Evolutionary conservation across 441 rosid species (phyloP), one percentile per base, ranked within the genome.

Genomic region (Syzygium malaccense): DNA sequence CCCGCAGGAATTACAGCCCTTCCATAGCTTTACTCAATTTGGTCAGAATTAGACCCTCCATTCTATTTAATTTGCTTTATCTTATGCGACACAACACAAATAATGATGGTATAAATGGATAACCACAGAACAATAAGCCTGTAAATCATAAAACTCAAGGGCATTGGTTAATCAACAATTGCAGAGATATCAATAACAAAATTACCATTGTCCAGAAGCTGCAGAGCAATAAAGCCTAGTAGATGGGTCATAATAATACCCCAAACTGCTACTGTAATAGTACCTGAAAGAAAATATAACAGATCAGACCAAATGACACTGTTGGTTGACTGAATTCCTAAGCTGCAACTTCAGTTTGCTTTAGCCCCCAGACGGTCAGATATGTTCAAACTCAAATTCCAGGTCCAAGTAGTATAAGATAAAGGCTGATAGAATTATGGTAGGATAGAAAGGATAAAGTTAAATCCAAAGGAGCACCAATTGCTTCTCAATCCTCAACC

Each of bases 231-330:
- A 95, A n/a, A 97, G 91, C 89, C 97, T 95, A 6, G 98, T 95
- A 53, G 95, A 93, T 71, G 99, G 93, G 86, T 98, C 99, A 79
- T 95, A 98, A 87, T 95, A 96, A 92, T 97, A 97, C 56, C 99
- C 99, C 93, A 92, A 91, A 89, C 93, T 95, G 94, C 98, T 94
- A 93, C 97, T 98, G 93, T 96, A 96, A 91, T 98, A 98, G 93
- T 97, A 98, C 92, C 99, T 97, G 96, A 87, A 91, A 37, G 49
- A 49, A 58, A 30, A 33, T 48, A 32, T 10, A 23, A 64, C 33
- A 83, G 51, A 58, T 88, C 33, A 54, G 87, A 64, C 30, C 30
- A 51, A 86, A 62, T 57, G 80, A 28, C 53, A 55, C 53, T 55
- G 28, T 51, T 28, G 7, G 55, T 19, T 53, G 18, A 68, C 86